Evolutionary conservation across 1,139 yeast species (phyloP), one percentile per base, ranked within the genome.

Genomic region (Schwanniomyces etchellsii): DNA sequence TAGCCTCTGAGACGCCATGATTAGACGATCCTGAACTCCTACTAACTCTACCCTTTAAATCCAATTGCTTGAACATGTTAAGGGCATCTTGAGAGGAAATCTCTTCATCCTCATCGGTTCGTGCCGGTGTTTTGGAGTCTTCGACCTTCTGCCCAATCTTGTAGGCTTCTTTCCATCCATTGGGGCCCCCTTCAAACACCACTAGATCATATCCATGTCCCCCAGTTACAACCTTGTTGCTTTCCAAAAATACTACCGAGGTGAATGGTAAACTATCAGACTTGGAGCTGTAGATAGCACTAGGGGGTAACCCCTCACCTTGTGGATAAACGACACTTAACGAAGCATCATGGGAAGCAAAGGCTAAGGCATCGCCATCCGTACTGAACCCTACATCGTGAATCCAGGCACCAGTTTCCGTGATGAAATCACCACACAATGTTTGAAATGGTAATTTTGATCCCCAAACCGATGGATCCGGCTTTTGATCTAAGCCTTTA

Each of bases 371-470:
- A 45, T 88, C 74, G 23, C 91, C 93, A 35, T 71, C 65, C 5
- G 95, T 93, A 38, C 85, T 79, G 64, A 94, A 91, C 28, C 81
- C 71, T 28, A 91, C 93, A 45, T 77, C 96, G 52, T 91, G 96
- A 39, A 91, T 77, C 95, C 97, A 91, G 20, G 93, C 85, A 25
- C 93, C 88, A 25, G 86, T 77, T 37, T 72, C 71, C 45, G 78
- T 74, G 47, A 80, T 74, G 57, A 71, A 82, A 57, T 89, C 97
- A 14, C 91, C 93, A 51, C 95, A 80, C 34, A 91, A 63, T 1
- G 96, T 85, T 55, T 89, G 95, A 70, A 93, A 93, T 17, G 99
- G 98, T 52, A 93, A 73, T 50, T 93, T 81, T 38, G 84, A 81
- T 31, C 98, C 99, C 97, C 98, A 93, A 20, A 76, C 77, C 1